These are phyloP conservation scores for Tagetes patula DNA, from an alignment of 129 eudicot genomes.

Conservation along the genomic window DNA sequence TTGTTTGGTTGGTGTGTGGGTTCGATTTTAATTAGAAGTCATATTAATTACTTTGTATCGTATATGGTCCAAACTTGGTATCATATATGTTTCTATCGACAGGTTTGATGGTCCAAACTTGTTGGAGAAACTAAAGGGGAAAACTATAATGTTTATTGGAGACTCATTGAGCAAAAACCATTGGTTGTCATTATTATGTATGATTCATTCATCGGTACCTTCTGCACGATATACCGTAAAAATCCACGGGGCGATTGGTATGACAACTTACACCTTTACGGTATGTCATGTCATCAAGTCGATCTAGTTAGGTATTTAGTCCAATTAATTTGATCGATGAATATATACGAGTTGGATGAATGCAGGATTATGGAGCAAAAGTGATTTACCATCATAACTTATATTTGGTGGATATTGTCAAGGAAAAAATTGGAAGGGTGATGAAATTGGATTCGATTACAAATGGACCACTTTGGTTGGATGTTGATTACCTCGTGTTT, in stretches of 20 bases:
- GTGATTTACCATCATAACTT: conserved; percentile 47
- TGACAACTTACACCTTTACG: conserved; percentile 32
- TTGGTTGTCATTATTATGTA: conserved; percentile 67
- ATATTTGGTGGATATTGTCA: conserved; percentile 63
- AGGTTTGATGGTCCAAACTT: conserved; percentile 48
- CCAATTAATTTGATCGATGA: no score
- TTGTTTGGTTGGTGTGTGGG: no score
- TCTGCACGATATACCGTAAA: conserved; percentile 24
- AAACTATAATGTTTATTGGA: conserved; percentile 70
- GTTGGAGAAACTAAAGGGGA: conserved; percentile 49
- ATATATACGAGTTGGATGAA: neutral
- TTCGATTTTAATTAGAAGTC: no score
- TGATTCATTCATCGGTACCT: conserved; percentile 56
- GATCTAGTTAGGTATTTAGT: no score
- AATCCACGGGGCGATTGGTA: conserved; percentile 8
- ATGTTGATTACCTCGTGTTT: conserved; percentile 55
- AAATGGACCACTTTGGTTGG: conserved; percentile 55
- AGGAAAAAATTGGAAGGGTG: conserved; percentile 45
- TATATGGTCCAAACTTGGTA: no score
- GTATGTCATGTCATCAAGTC: neutral
- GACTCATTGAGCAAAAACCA: conserved; percentile 70
- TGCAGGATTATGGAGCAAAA: conserved; percentile 58
- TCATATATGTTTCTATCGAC: neutral
- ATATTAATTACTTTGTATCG: neutral
- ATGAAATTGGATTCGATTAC: conserved; percentile 57